Conservation (phyloP, 2,329 filamentous ascomycete genomes). For the Epichloe sp. region DNA sequence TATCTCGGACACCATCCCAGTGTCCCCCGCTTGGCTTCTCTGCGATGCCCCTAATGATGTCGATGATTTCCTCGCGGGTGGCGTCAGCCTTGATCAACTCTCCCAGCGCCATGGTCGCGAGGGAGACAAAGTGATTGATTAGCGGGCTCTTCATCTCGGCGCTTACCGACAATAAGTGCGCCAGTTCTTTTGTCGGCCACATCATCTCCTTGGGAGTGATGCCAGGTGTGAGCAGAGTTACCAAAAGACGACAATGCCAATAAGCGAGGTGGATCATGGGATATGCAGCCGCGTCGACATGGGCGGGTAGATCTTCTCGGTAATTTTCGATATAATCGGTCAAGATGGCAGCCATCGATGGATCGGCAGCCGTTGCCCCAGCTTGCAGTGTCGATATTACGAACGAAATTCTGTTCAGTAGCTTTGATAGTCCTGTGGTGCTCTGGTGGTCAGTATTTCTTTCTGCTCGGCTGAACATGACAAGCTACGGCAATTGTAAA, state of each 20-base stretch:
- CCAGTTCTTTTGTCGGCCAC: conserved; percentile 45
- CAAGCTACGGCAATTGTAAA: background rate
- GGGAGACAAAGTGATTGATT: conserved; percentile 51
- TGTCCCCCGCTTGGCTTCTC: conserved; percentile 36
- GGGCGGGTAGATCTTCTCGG: conserved; percentile 47
- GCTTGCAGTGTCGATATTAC: conserved; percentile 24
- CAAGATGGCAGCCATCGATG: conserved; percentile 20
- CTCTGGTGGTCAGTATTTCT: background rate
- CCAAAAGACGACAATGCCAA: conserved; percentile 55
- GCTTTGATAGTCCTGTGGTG: conserved; percentile 38
- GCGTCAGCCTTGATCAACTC: conserved; percentile 43
- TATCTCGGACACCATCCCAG: conserved; percentile 45
- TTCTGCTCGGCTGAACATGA: background rate
- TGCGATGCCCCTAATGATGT: conserved; percentile 41
- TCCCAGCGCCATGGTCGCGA: conserved; percentile 47
- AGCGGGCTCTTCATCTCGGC: conserved; percentile 46
- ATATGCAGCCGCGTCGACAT: conserved; percentile 36
- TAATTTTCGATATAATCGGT: conserved; percentile 42
- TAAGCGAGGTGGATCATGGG: conserved; percentile 53
- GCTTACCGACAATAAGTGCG: conserved; percentile 42
- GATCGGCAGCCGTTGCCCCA: conserved; percentile 21
- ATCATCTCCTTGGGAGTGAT: conserved; percentile 44
- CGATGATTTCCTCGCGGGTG: conserved; percentile 43
- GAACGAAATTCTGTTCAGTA: conserved; percentile 31
- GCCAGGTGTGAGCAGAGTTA: conserved; percentile 45